Base-by-base conservation (phyloP, 208 protist species). In the Crithidia bombi region DNA sequence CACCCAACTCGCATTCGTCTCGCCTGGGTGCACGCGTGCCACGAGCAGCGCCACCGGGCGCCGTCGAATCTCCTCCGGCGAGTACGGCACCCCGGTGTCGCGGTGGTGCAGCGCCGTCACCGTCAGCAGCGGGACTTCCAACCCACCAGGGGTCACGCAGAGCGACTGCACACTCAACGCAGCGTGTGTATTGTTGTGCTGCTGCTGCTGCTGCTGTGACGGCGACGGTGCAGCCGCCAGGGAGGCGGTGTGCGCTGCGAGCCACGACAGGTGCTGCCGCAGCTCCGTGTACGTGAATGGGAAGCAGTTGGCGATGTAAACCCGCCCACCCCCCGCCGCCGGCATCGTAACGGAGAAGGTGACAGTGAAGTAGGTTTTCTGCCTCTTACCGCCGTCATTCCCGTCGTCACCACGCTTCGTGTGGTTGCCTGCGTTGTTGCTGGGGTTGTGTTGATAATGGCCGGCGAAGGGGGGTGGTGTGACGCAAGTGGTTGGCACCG, bases 21-120 rank as follows among this genome's bases (percentile, higher is more conserved):
- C 98, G 23, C 98, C 98, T 0, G 98, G 98, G 65, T 99, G 98
- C 14, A 99, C 97, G 14, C 98, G 91, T 1, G 97, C 96, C 0
- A 95, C 90, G 11, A 99, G 67, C 21, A 99, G 57, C 54, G 79
- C 89, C 11, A 97, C 79, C 17, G 91, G 91, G 35, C 87, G 76
- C 14, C 68, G 38, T 15, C 74, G 78, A 12, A 96, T 85, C 56
- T 83, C 81, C 21, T 81, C 81, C 19, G 33, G 32, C 9, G 71
- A 70, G 75, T 72, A 85, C 23, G 54, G n/a, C 30, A 46, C 69
- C 35, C 63, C 57, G 4, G 46, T 65, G 35, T 62, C 39, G 44
- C 56, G 55, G 35, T 23, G 47, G 25, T 30, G 51, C 25, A 81
- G 71, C 14, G 86, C 69, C 17, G 97, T 98, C 23, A 98, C 85